Conservation (phyloP, 2,329 filamentous ascomycete genomes). For the Sclerotinia spermophila region DNA sequence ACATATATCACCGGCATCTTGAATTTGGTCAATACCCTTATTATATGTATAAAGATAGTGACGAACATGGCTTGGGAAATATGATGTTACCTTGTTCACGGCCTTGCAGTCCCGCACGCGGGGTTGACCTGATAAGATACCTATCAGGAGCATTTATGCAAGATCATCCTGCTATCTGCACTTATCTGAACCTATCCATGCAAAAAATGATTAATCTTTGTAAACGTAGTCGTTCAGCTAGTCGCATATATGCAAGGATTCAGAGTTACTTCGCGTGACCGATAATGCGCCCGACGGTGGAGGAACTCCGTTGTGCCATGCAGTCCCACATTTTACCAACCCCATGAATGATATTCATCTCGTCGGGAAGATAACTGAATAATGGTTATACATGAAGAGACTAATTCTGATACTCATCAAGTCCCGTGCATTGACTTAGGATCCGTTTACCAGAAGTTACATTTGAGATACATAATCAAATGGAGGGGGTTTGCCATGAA, state of each 20-base stretch:
- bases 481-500: not conserved
- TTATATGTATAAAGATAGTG: constrained; percentile 1
- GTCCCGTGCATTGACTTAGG: not conserved
- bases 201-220: not conserved
- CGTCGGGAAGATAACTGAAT: constrained; percentile 2
- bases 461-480: not conserved
- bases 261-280: constrained; percentile 1
- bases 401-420: not conserved
- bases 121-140: constrained; percentile 15
- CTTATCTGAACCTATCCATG: not conserved
- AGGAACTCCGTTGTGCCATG: constrained; percentile 7
- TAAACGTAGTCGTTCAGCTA: not conserved
- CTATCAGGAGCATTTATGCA: not conserved
- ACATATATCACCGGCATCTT: not conserved
- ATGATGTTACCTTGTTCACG: constrained; percentile 1
- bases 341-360: constrained; percentile 8
- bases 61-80: not conserved
- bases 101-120: constrained; percentile 17
- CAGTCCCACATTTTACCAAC: constrained; percentile 7
- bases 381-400: not conserved
- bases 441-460: not conserved
- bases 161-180: constrained; percentile 4
- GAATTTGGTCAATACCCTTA: not conserved
- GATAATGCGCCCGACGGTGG: constrained; percentile 13
- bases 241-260: constrained; percentile 3